phyloP scores from a whole-genome alignment of 2,329 filamentous ascomycete genomes.

The Aspergillus quadricinctus region DNA sequence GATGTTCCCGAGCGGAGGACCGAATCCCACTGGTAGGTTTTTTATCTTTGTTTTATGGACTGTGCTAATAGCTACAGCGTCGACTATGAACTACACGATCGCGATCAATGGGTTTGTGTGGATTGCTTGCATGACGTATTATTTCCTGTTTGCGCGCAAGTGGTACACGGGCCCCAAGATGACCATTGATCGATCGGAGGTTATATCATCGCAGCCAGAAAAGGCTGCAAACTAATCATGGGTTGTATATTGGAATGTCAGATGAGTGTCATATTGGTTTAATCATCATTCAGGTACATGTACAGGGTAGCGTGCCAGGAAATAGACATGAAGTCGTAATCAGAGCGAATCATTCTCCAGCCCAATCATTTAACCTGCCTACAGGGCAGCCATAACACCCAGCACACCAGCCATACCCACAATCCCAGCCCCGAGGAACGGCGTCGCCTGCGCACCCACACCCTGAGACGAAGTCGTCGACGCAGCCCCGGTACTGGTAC shows the following conservation, averaged over 20 bases:
- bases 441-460: conserved; percentile 18
- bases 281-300: neutral
- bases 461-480: conserved; percentile 7
- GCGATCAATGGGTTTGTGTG: conserved; percentile 59
- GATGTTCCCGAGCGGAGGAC: conserved; percentile 57
- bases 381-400: conserved; percentile 28
- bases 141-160: conserved; percentile 53
- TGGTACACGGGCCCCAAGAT: conserved; percentile 60
- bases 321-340: neutral
- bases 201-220: neutral
- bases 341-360: neutral
- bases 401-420: conserved; percentile 26
- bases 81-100: conserved; percentile 60
- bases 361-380: conserved; percentile 7
- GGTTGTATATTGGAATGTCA: neutral
- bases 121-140: conserved; percentile 54
- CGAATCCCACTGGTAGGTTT: conserved; percentile 45
- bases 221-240: no score
- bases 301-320: no score
- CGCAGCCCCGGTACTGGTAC: conserved; percentile 4
- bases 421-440: conserved; percentile 12
- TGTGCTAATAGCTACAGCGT: conserved; percentile 22
- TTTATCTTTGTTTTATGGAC: neutral
- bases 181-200: conserved; percentile 41
- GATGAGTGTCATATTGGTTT: neutral